These are phyloP conservation scores for Friedmanniomyces simplex DNA, from an alignment of 495 filamentous ascomycete genomes.

Conservation along the genomic window DNA sequence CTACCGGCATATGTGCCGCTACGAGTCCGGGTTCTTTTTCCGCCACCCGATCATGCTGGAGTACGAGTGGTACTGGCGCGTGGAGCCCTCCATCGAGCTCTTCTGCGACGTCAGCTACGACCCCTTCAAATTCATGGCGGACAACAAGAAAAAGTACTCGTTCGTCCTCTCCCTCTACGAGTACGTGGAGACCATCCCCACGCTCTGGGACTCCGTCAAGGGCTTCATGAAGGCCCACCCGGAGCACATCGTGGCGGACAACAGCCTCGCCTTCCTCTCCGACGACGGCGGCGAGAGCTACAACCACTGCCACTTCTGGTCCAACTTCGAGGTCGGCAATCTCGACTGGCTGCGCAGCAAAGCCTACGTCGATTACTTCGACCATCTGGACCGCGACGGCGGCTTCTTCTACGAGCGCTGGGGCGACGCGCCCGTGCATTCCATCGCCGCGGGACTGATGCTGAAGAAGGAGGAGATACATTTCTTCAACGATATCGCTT, in stretches of 20 bases:
- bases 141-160: conserved; percentile 38
- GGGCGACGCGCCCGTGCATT: conserved; percentile 61
- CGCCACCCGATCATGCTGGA: conserved; percentile 36
- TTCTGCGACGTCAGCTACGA: conserved; percentile 41
- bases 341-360: conserved; percentile 49
- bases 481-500: conserved; percentile 98
- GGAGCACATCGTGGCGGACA: conserved; percentile 72
- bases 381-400: conserved; percentile 45
- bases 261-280: conserved; percentile 84
- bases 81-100: conserved; percentile 37
- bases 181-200: conserved; percentile 91
- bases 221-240: conserved; percentile 82
- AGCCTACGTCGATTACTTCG: conserved; percentile 47
- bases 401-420: conserved; percentile 55
- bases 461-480: conserved; percentile 88
- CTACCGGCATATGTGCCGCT: conserved; percentile 43
- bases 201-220: conserved; percentile 86
- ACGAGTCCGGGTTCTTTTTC: conserved; percentile 43
- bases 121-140: conserved; percentile 37
- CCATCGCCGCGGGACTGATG: conserved; percentile 80
- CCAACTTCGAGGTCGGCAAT: conserved; percentile 55
- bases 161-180: conserved; percentile 58
- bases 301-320: conserved; percentile 87
- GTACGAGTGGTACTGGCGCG: conserved; percentile 42
- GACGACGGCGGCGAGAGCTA: conserved; percentile 77